These are phyloP conservation scores for Ajuga chamaepitys DNA, from an alignment of 257 asterid species.

Conservation along the genomic window DNA sequence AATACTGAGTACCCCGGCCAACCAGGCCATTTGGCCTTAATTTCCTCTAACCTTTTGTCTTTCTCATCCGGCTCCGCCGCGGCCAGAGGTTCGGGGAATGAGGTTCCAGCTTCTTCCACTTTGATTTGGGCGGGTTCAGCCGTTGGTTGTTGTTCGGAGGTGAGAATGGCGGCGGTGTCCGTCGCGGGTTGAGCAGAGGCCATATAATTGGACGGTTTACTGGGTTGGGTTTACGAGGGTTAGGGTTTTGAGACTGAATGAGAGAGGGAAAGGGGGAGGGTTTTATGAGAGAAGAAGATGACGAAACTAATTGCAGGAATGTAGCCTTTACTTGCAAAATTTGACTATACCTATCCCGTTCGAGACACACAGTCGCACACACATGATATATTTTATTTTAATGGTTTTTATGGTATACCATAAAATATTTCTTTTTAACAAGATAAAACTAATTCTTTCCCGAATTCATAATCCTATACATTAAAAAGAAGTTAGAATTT, in stretches of 20 bases:
- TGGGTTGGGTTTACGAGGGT: neutral
- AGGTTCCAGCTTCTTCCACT: slow-evolving; percentile 3
- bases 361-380: too few relatives aligned
- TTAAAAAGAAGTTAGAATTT: too few relatives aligned
- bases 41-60: slow-evolving; percentile 24
- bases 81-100: slow-evolving; percentile 8
- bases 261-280: neutral
- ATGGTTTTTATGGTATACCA: too few relatives aligned
- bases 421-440: too few relatives aligned
- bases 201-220: slow-evolving; percentile 4
- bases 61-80: slow-evolving; percentile 14
- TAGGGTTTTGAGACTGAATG: slow-evolving; percentile 11
- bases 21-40: slow-evolving; percentile 67
- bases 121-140: slow-evolving; percentile 11
- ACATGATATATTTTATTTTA: too few relatives aligned
- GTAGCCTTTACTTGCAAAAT: neutral
- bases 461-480: too few relatives aligned
- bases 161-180: slow-evolving; percentile 14
- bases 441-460: too few relatives aligned
- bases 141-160: slow-evolving; percentile 5
- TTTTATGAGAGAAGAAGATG: slow-evolving; percentile 4
- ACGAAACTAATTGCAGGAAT: neutral
- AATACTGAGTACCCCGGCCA: slow-evolving; percentile 87
- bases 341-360: too few relatives aligned
- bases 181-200: slow-evolving; percentile 17